phyloP scores from a whole-genome alignment of 306 rosid genomes.

The Cucumis hystrix region DNA sequence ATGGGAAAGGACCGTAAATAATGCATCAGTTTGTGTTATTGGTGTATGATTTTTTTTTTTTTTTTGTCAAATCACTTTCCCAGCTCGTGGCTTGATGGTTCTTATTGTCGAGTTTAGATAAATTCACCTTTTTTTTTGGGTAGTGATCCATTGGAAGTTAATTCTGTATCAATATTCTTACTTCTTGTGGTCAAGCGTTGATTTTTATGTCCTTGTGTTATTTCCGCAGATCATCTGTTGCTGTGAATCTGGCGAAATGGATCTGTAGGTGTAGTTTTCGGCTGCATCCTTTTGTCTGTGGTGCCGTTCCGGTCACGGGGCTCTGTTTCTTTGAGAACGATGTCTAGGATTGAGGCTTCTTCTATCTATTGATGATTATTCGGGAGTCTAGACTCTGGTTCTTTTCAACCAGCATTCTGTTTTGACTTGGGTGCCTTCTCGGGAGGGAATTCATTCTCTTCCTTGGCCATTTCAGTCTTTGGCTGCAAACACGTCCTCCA shows the following conservation, averaged over 20 bases:
- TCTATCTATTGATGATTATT: not conserved
- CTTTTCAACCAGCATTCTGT: constrained; percentile 14
- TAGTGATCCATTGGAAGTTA: not conserved
- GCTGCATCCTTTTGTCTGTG: constrained; percentile 1
- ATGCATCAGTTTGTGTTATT: not conserved
- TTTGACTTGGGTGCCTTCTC: constrained; percentile 31
- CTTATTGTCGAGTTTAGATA: not conserved
- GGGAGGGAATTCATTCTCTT: constrained; percentile 45
- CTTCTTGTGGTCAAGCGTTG: not conserved
- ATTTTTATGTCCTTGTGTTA: not conserved
- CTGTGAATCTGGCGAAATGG: not conserved
- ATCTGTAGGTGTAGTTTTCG: not conserved
- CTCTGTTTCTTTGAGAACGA: not conserved
- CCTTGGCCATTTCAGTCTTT: constrained; percentile 32
- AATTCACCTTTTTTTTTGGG: not conserved
- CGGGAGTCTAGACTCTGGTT: not conserved
- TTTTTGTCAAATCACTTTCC: not conserved
- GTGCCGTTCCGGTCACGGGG: not conserved
- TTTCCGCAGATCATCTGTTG: not conserved
- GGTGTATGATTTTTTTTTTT: not conserved
- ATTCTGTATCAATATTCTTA: not conserved
- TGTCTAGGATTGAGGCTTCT: not conserved
- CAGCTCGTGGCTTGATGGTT: not conserved
- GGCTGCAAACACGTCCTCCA: constrained; percentile 8
- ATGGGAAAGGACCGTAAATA: not conserved